Evolutionary conservation across 78 protist genomes (phyloP), one percentile per base, ranked within the genome.

Genomic region (Cavenderia fasciculata): DNA sequence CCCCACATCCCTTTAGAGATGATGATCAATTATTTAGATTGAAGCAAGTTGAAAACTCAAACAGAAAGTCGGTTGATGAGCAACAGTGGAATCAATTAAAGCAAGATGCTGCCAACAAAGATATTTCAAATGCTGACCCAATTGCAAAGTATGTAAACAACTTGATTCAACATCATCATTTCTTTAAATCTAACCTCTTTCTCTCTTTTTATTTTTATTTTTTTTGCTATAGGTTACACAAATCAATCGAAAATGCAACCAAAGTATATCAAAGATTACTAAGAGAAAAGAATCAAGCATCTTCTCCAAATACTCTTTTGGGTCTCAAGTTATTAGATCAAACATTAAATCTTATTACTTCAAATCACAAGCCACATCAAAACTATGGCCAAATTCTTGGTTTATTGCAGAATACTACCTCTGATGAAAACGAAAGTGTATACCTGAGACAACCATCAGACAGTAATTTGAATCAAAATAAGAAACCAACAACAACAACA

Each of bases 231-330:
- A 79, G 70, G 66, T 38, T 79, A 66, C 88, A 79, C 12, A 79
- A 79, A 68, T 79, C 88, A 25, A 79, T 79, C 29, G 88, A 52
- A 41, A 59, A 79, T 16, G 88, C 88, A 23, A 79, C 88, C 2
- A 79, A 79, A 54, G 73, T 79, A 23, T 79, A 79, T 52, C 88
- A 79, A 79, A 66, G 49, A 34, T 34, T 79, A 41, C 34, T 79
- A 27, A 33, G 47, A 33, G 88, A 79, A 47, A 79, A 79, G 88
- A 79, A 79, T 34, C 73, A 62, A 36, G 21, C 66, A 0, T 25
- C 63, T 18, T 73, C 88, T 40, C 88, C 88, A 21, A 79, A 79
- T 31, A 79, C 74, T 12, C 57, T 43, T 23, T 29, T 79, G 56
- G 88, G 88, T 66, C 33, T 79, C 4, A 79, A 68, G 29, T 41